phyloP scores from a whole-genome alignment of 441 rosid species.

The Dalechampia spathulata region DNA sequence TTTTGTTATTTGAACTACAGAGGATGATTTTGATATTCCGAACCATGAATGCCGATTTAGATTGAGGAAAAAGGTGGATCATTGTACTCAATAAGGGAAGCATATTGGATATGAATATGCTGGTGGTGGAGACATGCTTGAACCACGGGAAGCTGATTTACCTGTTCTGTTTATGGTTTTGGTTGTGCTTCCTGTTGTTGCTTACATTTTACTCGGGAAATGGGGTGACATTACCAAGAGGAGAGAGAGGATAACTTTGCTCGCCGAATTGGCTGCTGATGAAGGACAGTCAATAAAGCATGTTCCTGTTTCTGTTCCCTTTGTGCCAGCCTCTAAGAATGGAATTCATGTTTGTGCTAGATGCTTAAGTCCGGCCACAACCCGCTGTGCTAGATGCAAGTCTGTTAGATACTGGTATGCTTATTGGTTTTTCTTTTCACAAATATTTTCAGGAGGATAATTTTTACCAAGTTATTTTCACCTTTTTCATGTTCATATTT shows the following conservation, averaged over 20 bases:
- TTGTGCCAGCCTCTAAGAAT: conserved; percentile 29
- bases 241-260: conserved; percentile 51
- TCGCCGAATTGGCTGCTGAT: conserved; percentile 72
- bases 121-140: conserved; percentile 77
- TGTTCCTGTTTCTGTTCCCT: conserved; percentile 30
- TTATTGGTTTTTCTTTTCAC: conserved; percentile 6
- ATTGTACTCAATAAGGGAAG: conserved; percentile 19
- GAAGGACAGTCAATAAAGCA: conserved; percentile 50
- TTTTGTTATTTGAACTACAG: conserved; percentile 9
- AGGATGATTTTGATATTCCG: conserved; percentile 11
- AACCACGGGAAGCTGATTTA: conserved; percentile 87
- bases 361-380: conserved; percentile 64
- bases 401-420: conserved; percentile 72
- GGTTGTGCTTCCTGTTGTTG: conserved; percentile 77
- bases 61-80: conserved; percentile 20
- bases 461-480: no score
- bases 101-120: conserved; percentile 66
- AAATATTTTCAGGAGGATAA: not conserved
- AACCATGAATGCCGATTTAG: conserved; percentile 16
- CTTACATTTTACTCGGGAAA: conserved; percentile 69
- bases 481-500: not conserved
- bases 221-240: conserved; percentile 70
- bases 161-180: conserved; percentile 68
- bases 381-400: conserved; percentile 90
- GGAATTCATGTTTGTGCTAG: conserved; percentile 57